Evolutionary conservation across 306 rosid genomes (phyloP).

Genomic region (Sphenostylis stenocarpa): DNA sequence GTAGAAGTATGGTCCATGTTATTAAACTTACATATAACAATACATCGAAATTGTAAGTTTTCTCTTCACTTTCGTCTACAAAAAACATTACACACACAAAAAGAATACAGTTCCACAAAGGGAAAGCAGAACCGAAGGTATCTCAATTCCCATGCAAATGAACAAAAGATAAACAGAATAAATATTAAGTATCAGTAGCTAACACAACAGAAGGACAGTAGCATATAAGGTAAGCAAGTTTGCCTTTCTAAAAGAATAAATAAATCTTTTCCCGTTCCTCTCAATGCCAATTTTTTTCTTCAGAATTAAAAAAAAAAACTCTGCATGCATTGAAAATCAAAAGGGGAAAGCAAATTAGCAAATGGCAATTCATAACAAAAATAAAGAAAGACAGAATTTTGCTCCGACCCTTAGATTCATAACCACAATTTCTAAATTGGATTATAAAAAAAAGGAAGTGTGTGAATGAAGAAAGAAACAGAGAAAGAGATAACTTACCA

Average conservation of each 20-base stretch:
- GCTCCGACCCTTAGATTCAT: background rate
- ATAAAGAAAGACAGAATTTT: conserved; percentile 9
- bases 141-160: background rate
- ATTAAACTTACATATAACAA: background rate
- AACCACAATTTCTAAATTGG: conserved; percentile 10
- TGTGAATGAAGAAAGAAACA: background rate
- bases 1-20: background rate
- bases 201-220: conserved; percentile 6
- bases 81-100: background rate
- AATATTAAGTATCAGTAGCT: background rate
- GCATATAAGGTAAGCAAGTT: conserved; percentile 4
- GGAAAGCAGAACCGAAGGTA: conserved; percentile 2
- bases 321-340: conserved; percentile 31
- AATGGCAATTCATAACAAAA: background rate
- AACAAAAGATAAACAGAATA: background rate
- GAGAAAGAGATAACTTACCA: conserved; percentile 52
- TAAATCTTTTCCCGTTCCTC: background rate
- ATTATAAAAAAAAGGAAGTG: background rate
- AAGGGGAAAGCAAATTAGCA: conserved; percentile 17
- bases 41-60: conserved; percentile 9
- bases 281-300: conserved; percentile 13
- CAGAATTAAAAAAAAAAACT: background rate
- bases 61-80: conserved; percentile 2
- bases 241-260: background rate
- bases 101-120: background rate